A percentile compares a stretch with the other conserved stretches of the same genome.
phyloP scores from a whole-genome alignment of 768 basidiomycete genomes.

The Trametes punicea region DNA sequence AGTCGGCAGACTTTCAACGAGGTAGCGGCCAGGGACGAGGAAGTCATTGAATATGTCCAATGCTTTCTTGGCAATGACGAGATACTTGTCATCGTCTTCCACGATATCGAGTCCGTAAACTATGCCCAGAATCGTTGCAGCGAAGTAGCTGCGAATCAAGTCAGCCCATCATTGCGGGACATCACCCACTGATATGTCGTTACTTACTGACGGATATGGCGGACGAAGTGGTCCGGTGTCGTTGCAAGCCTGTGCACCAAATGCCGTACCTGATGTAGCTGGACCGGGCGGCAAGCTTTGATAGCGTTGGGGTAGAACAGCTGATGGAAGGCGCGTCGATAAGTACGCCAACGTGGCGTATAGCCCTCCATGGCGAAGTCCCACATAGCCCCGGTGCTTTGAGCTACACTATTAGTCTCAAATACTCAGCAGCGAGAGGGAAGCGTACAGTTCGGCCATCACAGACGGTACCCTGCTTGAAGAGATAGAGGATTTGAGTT shows the following conservation, averaged over 20 bases:
- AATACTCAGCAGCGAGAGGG: background rate
- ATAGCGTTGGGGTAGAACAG: constrained; percentile 12
- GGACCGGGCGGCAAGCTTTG: constrained; percentile 1
- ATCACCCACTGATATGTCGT: too few relatives aligned
- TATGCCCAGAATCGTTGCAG: constrained; percentile 20
- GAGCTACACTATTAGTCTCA: background rate
- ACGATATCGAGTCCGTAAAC: constrained; percentile 21
- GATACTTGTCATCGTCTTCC: constrained; percentile 18
- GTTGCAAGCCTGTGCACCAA: constrained; percentile 1
- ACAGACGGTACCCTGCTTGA: background rate
- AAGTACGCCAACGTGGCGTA: constrained; percentile 8
- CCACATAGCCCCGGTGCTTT: constrained; percentile 4
- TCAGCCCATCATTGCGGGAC: too few relatives aligned
- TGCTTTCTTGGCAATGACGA: constrained; percentile 18
- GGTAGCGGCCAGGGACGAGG: constrained; percentile 37
- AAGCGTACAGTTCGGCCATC: constrained; percentile 3
- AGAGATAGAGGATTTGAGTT: background rate
- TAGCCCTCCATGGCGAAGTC: background rate
- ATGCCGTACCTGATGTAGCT: background rate
- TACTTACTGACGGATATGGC: background rate
- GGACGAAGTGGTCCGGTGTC: constrained; percentile 2
- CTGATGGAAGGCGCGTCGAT: constrained; percentile 20
- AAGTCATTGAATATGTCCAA: constrained; percentile 11
- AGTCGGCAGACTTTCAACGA: constrained; percentile 39
- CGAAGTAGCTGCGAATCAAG: constrained; percentile 10